A percentile compares a stretch with the other conserved stretches of the same genome.
phyloP scores from a whole-genome alignment of 164 flowering plant genomes.

The Kalanchoe fedtschenkoi region DNA sequence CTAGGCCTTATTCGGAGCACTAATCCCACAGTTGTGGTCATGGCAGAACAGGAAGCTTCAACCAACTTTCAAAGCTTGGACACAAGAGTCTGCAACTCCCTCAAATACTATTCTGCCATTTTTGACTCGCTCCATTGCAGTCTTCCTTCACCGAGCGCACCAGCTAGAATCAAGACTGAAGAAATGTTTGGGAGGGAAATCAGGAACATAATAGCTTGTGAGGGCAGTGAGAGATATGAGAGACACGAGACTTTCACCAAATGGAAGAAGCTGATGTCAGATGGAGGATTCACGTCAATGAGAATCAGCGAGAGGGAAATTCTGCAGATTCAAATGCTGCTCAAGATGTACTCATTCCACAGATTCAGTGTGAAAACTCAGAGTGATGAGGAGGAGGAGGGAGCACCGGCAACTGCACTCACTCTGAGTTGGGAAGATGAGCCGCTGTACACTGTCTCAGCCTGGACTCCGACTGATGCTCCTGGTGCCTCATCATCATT shows the following conservation, averaged over 20 bases:
- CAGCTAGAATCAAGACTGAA: slow-evolving; percentile 59
- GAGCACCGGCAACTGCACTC: slow-evolving; percentile 17
- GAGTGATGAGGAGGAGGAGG: slow-evolving; percentile 23
- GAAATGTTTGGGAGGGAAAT: slow-evolving; percentile 79
- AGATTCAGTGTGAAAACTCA: slow-evolving; percentile 35
- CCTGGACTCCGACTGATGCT: slow-evolving; percentile 57
- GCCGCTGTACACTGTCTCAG: slow-evolving; percentile 74
- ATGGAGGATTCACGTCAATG: slow-evolving; percentile 40
- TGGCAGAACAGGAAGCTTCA: slow-evolving; percentile 84
- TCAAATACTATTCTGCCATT: slow-evolving; percentile 73
- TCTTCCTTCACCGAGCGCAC: slow-evolving; percentile 40
- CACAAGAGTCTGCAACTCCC: slow-evolving; percentile 44
- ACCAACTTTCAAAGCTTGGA: slow-evolving; percentile 48
- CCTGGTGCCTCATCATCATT: slow-evolving; percentile 20
- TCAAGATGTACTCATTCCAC: slow-evolving; percentile 56
- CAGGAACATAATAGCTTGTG: slow-evolving; percentile 67
- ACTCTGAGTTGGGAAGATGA: slow-evolving; percentile 67
- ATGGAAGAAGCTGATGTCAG: slow-evolving; percentile 64
- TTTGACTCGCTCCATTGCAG: slow-evolving; percentile 58
- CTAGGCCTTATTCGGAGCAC: slow-evolving; percentile 74
- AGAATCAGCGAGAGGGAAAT: slow-evolving; percentile 48
- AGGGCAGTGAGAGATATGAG: slow-evolving; percentile 66
- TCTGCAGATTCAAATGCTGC: slow-evolving; percentile 52
- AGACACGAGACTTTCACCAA: slow-evolving; percentile 58
- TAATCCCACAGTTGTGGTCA: slow-evolving; percentile 41